Conservation (phyloP, 495 filamentous ascomycete genomes). For the Penicillium canariense region DNA sequence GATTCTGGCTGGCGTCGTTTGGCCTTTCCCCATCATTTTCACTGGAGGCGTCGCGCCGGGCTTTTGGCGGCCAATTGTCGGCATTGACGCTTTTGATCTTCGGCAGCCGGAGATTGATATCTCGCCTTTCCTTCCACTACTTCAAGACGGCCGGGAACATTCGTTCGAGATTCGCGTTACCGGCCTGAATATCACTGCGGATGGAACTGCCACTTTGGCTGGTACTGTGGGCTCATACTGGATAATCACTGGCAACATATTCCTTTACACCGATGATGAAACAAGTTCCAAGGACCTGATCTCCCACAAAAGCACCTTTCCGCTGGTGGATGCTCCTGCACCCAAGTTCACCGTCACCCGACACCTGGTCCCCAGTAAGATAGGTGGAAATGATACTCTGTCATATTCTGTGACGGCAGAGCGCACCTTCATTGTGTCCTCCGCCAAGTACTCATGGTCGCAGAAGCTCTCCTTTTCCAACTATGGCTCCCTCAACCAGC, state of each 20-base stretch:
- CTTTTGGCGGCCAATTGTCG: conserved; percentile 81
- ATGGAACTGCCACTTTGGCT: conserved; percentile 51
- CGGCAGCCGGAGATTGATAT: conserved; percentile 82
- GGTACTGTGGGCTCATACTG: conserved; percentile 67
- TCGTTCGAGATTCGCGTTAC: conserved; percentile 69
- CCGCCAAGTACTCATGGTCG: conserved; percentile 54
- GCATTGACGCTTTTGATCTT: conserved; percentile 81
- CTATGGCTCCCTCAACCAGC: conserved; percentile 52
- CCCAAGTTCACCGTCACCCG: conserved; percentile 46
- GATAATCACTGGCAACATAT: conserved; percentile 81
- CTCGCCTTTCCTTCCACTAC: conserved; percentile 68
- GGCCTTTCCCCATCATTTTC: conserved; percentile 86
- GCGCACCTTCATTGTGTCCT: conserved; percentile 54
- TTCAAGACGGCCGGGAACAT: conserved; percentile 64
- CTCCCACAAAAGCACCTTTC: conserved; percentile 4
- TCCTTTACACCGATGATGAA: conserved; percentile 62
- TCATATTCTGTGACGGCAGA: conserved; percentile 56
- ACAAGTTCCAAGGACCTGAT: conserved; percentile 35
- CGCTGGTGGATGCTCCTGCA: conserved; percentile 30
- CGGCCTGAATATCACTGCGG: conserved; percentile 52
- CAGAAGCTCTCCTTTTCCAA: conserved; percentile 61
- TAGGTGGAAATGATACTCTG: conserved; percentile 60
- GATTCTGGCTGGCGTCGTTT: conserved; percentile 71
- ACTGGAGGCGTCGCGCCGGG: conserved; percentile 82
- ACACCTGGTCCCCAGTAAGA: conserved; percentile 37